Evolutionary conservation across 768 basidiomycete genomes (phyloP).

Genomic region (Boletus rex-veris): DNA sequence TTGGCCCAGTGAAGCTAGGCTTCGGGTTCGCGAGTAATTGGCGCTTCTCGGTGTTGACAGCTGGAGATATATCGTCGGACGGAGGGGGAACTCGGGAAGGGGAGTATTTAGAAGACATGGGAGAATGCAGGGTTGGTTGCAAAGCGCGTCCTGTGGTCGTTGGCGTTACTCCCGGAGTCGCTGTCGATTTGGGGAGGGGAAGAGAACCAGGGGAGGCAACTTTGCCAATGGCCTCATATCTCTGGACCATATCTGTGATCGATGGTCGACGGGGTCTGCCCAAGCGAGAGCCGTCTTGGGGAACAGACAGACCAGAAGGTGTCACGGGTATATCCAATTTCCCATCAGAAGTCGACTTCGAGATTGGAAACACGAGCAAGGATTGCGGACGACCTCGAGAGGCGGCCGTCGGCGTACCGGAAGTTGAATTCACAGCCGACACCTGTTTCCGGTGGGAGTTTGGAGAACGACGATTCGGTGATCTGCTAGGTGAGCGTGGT

Average conservation of each 20-base stretch:
- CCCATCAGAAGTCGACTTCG: constrained; percentile 40
- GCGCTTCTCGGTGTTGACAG: constrained; percentile 21
- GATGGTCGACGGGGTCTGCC: constrained; percentile 57
- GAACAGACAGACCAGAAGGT: constrained; percentile 42
- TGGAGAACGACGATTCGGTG: constrained; percentile 28
- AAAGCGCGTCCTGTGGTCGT: constrained; percentile 18
- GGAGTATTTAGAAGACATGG: constrained; percentile 20
- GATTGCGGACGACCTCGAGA: constrained; percentile 72
- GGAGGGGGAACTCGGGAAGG: constrained; percentile 18
- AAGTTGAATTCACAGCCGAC: constrained; percentile 22
- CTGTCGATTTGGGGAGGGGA: constrained; percentile 32
- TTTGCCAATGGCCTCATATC: constrained; percentile 63
- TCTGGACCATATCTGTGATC: constrained; percentile 84
- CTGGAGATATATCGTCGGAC: constrained; percentile 7
- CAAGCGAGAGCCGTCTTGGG: constrained; percentile 44
- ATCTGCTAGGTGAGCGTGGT: constrained; percentile 28
- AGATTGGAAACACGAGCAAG: constrained; percentile 65
- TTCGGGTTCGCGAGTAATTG: constrained; percentile 9
- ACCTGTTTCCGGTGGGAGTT: constrained; percentile 31
- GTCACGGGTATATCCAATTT: constrained; percentile 31
- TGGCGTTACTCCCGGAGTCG: constrained; percentile 10
- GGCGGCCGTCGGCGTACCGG: constrained; percentile 28
- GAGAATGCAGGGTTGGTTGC: constrained; percentile 23
- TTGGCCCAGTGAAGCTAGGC: constrained; percentile 16
- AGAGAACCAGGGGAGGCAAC: constrained; percentile 28